These are phyloP conservation scores for Cryphonectria parasitica DNA, from an alignment of 2,329 filamentous ascomycete genomes.

Conservation along the genomic window DNA sequence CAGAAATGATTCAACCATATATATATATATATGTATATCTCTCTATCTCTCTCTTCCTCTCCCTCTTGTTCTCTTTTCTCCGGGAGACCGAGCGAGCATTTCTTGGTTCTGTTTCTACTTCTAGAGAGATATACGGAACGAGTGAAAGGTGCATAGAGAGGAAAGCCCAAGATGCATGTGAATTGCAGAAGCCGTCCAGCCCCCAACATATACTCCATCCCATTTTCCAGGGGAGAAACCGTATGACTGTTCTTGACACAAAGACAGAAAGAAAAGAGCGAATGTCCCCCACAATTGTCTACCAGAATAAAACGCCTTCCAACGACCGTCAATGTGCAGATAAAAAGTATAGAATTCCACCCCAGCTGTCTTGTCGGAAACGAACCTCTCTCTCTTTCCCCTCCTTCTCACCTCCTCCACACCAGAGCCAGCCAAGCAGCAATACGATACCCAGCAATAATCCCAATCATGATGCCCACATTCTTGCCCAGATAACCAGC, in stretches of 20 bases:
- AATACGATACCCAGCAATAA: constrained; percentile 73
- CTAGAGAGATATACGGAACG: background rate
- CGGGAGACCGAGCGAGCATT: background rate
- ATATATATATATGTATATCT: background rate
- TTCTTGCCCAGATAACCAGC: constrained; percentile 67
- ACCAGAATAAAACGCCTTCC: too few relatives aligned
- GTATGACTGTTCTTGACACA: too few relatives aligned
- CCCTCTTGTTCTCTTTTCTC: background rate
- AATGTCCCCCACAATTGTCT: background rate
- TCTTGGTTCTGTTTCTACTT: background rate
- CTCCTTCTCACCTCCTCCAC: constrained; percentile 35
- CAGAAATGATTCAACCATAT: too few relatives aligned
- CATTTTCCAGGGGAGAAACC: too few relatives aligned
- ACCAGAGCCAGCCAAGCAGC: constrained; percentile 67
- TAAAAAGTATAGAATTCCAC: background rate
- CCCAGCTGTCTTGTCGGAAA: too few relatives aligned
- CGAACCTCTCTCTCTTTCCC: background rate
- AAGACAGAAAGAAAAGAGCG: background rate
- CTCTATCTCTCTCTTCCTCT: background rate
- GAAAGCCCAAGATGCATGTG: background rate
- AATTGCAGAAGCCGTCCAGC: background rate
- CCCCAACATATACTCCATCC: too few relatives aligned
- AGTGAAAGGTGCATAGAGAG: background rate
- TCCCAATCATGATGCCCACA: constrained; percentile 77
- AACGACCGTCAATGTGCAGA: background rate